These are phyloP conservation scores for Microbotryum intermedium DNA, from an alignment of 1,284 basidiomycete genomes.

Conservation along the genomic window DNA sequence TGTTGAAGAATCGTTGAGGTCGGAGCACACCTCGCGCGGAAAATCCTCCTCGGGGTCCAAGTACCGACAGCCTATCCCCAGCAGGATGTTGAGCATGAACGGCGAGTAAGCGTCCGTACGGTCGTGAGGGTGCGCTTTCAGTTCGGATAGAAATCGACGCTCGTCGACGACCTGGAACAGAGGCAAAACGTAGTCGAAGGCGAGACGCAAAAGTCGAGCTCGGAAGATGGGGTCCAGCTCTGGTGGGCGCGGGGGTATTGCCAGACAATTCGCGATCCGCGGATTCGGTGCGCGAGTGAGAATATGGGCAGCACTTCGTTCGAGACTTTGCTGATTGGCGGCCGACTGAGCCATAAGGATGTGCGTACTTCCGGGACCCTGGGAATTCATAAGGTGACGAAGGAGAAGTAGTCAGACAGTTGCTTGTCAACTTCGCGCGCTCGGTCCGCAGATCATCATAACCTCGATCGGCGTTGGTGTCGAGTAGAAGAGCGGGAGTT, in stretches of 20 bases:
- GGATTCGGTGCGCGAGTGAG: conserved; percentile 28
- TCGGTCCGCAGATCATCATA: conserved; percentile 19
- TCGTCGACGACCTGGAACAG: not conserved
- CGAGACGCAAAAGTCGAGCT: conserved; percentile 16
- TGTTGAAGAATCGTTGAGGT: not conserved
- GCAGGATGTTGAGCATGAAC: conserved; percentile 23
- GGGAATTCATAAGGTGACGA: not conserved
- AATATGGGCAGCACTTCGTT: no score
- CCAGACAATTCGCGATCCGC: conserved; percentile 12
- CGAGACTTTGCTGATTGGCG: no score
- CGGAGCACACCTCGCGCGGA: conserved; percentile 18
- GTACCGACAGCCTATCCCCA: conserved; percentile 25
- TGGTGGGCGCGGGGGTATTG: conserved; percentile 18
- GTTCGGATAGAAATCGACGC: not conserved
- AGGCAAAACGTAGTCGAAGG: conserved; percentile 17
- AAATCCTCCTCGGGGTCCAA: conserved; percentile 16
- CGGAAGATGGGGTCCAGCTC: conserved; percentile 19
- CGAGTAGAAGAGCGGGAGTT: not conserved
- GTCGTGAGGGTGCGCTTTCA: conserved; percentile 1
- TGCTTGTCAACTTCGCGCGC: not conserved
- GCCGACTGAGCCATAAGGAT: conserved; percentile 7
- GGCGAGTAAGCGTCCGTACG: conserved; percentile 21
- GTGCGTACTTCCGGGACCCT: conserved; percentile 17
- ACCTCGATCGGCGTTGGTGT: conserved; percentile 10
- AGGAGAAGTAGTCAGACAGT: not conserved